Evolutionary conservation across 257 asterid genomes (phyloP), one percentile per base, ranked within the genome.

Genomic region (Solanum peruvianum): DNA sequence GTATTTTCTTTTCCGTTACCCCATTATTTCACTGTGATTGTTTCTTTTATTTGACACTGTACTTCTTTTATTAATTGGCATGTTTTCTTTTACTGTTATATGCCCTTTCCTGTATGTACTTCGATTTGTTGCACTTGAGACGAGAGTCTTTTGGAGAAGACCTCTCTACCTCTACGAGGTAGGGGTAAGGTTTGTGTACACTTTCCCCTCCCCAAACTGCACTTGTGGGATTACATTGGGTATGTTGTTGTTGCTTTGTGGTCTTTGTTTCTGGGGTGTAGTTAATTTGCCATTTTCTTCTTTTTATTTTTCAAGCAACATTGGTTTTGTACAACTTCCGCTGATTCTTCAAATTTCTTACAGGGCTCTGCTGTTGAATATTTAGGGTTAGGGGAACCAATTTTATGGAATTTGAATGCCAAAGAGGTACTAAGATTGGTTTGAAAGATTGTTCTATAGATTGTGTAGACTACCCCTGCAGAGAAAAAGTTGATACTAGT

Each of bases 351-450:
- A 16, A 78, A 29, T 49, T 80, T 80, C 27, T 80, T 47, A 2
- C 29, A 80, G 85, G 85, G 85, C 25, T 49, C 85, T 52, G n/a
- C 44, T 18, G 44, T 18, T 80, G 29, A 29, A 80, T 80, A 80
- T 80, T 80, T 80, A 47, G 85, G 44, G 56, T 49, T 27, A 80
- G 85, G 91, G 87, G 76, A 72, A 47, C 5, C 33, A 80, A 69
- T 90, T 95, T 93, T 95, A 97, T 97, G 99, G 99, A 91, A 95
- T 94, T 93, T 93, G 98, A 94, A 90, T 96, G 97, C 98, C 99
- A 91, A 85, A 84, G 87, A 90, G 90, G 69, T 93, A 92, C 88
- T 85, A 86, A 91, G 83, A 88, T 87, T 86, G 88, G 81, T 81
- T 89, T 87, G 85, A 88, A 87, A 86, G 90, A 89, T 66, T 85